Percentiles rank a stretch among this genome's conserved stretches.
Evolutionary conservation across 2,329 filamentous ascomycete genomes (phyloP).

Genomic region (Fusarium drepaniforme): DNA sequence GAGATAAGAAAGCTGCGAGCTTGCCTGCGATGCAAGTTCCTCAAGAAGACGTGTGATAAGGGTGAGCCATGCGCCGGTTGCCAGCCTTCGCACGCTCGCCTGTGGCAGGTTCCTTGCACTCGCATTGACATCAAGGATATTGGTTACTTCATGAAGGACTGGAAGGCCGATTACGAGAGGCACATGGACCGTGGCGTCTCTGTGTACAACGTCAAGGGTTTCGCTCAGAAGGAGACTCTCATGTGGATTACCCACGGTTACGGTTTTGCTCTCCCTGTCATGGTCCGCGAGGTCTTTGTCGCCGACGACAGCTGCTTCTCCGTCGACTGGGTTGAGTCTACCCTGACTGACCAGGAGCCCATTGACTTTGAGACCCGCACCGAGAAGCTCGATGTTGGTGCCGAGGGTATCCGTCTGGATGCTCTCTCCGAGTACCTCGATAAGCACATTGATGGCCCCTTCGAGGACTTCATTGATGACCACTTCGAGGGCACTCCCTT

Average conservation of each 20-base stretch:
- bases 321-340: constrained; percentile 92
- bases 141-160: constrained; percentile 98
- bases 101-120: constrained; percentile 98
- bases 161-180: constrained; percentile 96
- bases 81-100: constrained; percentile 92
- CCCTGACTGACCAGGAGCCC: constrained; percentile 75
- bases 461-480: constrained; percentile 94
- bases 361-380: constrained; percentile 89
- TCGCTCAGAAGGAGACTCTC: constrained; percentile 72
- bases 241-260: constrained; percentile 98
- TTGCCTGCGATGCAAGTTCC: constrained; percentile 95
- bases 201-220: constrained; percentile 94
- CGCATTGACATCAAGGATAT: constrained; percentile 99
- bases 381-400: constrained; percentile 88
- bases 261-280: constrained; percentile 91
- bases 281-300: constrained; percentile 93
- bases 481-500: constrained; percentile 97
- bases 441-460: constrained; percentile 91
- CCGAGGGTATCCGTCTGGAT: constrained; percentile 85
- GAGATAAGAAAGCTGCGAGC: constrained; percentile 96
- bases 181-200: constrained; percentile 90
- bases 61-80: constrained; percentile 96
- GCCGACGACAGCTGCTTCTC: constrained; percentile 93
- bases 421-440: constrained; percentile 93
- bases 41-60: constrained; percentile 99